These are phyloP conservation scores for Fraxinus dipetala DNA, from an alignment of 305 asterid genomes.

Conservation along the genomic window DNA sequence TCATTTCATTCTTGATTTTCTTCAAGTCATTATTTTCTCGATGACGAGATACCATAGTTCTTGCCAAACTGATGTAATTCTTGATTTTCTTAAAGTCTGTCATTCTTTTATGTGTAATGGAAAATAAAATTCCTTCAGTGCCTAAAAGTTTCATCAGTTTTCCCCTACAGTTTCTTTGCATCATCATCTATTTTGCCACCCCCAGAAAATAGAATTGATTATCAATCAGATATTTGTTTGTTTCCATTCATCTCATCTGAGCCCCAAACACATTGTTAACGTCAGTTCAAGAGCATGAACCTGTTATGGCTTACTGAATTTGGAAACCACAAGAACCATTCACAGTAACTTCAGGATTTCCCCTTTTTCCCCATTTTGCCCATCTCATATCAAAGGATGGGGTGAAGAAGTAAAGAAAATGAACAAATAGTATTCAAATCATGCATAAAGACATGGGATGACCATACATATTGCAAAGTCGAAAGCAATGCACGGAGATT, in stretches of 20 bases:
- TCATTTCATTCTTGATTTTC: neutral
- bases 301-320: neutral
- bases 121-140: neutral
- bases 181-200: neutral
- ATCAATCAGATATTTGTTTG: neutral
- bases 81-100: neutral
- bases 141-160: neutral
- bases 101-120: neutral
- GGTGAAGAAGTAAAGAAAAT: neutral
- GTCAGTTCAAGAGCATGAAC: neutral
- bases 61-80: neutral
- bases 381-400: neutral
- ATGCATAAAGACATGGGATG: slow-evolving; percentile 9
- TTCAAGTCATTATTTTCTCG: neutral
- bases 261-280: neutral
- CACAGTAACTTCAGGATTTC: neutral
- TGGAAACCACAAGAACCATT: neutral
- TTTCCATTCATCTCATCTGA: neutral
- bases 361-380: neutral
- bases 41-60: neutral
- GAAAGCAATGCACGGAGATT: slow-evolving; percentile 94
- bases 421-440: neutral
- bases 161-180: neutral
- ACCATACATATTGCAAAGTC: slow-evolving; percentile 83
- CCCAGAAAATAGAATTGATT: neutral